Evolutionary conservation across 345 rosid genomes (phyloP).

Genomic region (Boechera retrofracta): DNA sequence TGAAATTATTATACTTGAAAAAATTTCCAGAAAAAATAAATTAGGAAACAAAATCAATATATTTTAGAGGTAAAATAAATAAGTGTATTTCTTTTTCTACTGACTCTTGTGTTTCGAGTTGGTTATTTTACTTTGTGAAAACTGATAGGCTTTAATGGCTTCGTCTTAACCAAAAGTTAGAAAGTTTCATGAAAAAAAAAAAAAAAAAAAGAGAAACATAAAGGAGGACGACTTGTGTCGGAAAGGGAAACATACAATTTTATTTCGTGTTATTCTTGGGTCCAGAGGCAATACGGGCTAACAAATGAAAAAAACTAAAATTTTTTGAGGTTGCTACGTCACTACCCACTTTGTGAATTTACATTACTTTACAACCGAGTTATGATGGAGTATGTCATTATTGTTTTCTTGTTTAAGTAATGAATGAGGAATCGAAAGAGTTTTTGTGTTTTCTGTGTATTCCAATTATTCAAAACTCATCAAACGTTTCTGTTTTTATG

Average conservation of each 20-base stretch:
- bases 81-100: neutral
- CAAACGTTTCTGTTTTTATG: neutral
- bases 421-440: slow-evolving; percentile 2
- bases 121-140: no score
- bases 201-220: slow-evolving; percentile 1
- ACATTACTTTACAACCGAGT: slow-evolving; percentile 22
- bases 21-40: no score
- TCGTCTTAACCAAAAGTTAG: no score
- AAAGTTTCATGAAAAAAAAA: neutral
- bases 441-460: slow-evolving; percentile 15
- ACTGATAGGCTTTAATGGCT: no score
- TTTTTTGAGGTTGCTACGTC: slow-evolving; percentile 45
- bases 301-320: neutral
- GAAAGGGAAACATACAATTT: slow-evolving; percentile 43
- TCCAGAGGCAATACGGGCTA: slow-evolving; percentile 16
- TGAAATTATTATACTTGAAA: no score
- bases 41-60: no score
- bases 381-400: neutral
- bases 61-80: neutral
- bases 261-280: slow-evolving; percentile 35
- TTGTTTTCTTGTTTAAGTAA: neutral
- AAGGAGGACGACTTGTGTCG: slow-evolving; percentile 37
- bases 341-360: slow-evolving; percentile 10
- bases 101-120: no score
- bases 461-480: neutral